Conservation (phyloP, 129 eudicot genomes). For the Flaveria trinervia region DNA sequence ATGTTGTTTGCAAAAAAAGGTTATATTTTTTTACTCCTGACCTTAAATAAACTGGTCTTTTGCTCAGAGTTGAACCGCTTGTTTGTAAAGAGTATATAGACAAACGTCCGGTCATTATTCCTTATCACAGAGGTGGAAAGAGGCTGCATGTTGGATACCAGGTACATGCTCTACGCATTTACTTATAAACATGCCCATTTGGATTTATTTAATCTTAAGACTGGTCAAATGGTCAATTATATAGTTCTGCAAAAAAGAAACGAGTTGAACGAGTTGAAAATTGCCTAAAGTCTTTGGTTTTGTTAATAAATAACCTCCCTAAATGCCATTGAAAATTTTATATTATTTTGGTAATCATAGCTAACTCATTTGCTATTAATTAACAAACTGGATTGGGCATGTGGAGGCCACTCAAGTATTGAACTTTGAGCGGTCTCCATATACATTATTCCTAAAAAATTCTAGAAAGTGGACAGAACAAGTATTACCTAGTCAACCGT, state of each 20-base stretch:
- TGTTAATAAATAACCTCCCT: not conserved
- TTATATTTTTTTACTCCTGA: constrained; percentile 14
- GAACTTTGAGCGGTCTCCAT: not conserved
- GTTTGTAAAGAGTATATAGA: constrained; percentile 65
- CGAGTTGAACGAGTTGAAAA: not conserved
- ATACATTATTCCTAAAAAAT: not conserved
- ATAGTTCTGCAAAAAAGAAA: not conserved
- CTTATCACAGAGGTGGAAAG: constrained; percentile 97
- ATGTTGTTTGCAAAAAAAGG: not conserved
- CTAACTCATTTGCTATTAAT: not conserved
- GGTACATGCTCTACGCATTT: constrained; percentile 44
- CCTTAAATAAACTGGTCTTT: constrained; percentile 18
- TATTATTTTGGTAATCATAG: not conserved
- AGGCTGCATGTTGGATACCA: constrained; percentile 81
- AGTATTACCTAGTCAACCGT: not conserved
- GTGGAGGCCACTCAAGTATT: not conserved
- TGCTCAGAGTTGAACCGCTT: constrained; percentile 86
- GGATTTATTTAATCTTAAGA: not conserved
- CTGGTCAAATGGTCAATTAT: not conserved
- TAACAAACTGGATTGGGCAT: not conserved
- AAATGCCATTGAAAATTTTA: not conserved
- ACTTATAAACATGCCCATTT: not conserved
- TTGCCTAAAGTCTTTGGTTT: not conserved
- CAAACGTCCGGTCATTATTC: constrained; percentile 76
- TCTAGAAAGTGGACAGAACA: not conserved